Evolutionary conservation across 768 basidiomycete genomes (phyloP).

Genomic region (Rubroboletus satanas): DNA sequence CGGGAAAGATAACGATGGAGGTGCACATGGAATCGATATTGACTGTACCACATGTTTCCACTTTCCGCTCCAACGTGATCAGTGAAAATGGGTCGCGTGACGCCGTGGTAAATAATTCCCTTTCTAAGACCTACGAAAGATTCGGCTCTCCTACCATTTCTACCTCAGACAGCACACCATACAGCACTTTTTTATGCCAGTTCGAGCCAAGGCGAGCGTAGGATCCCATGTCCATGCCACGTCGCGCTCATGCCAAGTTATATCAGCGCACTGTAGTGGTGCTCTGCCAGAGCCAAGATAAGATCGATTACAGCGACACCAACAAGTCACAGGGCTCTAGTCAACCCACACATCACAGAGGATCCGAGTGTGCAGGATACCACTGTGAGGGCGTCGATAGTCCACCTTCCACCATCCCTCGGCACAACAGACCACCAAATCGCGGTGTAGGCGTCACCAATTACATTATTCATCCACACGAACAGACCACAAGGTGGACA

Average conservation of each 20-base stretch:
- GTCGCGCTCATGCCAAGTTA: neutral
- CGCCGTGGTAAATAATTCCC: neutral
- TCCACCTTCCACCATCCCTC: neutral
- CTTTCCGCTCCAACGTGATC: slow-evolving; percentile 16
- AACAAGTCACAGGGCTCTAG: neutral
- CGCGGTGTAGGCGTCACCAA: neutral
- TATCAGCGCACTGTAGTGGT: neutral
- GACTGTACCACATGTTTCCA: slow-evolving; percentile 28
- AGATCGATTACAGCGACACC: neutral
- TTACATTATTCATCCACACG: neutral
- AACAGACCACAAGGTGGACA: neutral
- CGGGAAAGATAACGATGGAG: slow-evolving; percentile 23
- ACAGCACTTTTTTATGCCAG: neutral
- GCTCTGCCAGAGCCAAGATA: neutral
- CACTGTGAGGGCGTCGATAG: neutral
- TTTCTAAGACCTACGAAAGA: no score
- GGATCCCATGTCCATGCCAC: neutral
- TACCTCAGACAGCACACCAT: no score
- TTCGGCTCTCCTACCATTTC: no score
- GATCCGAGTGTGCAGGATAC: no score
- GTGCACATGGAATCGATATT: slow-evolving; percentile 13
- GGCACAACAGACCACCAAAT: neutral
- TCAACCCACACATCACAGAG: neutral
- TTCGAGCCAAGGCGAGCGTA: neutral
- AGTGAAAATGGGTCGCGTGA: slow-evolving; percentile 6